Base-by-base conservation (phyloP, 345 rosid genomes). In the Raphanus raphanistrum region DNA sequence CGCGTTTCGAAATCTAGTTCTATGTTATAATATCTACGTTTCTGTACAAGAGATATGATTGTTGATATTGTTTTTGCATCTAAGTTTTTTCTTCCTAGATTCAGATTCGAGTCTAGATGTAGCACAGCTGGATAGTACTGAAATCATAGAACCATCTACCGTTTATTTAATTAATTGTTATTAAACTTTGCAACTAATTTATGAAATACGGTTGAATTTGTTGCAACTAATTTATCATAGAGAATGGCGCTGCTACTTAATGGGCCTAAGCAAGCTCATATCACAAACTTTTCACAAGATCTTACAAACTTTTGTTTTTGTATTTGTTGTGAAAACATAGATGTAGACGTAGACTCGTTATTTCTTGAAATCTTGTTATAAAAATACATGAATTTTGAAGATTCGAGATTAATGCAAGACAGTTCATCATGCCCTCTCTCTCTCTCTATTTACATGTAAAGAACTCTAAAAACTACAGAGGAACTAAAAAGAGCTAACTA, bases 51-150 rank as follows among this genome's bases (percentile, higher is more conserved):
- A 38, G 67, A 77, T 77, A 41, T 58, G 67, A 72, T 65, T 64
- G 76, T 65, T 71, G 62, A 71, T 76, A 71, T 57, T 8, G 36
- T 31, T 71, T 70, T 65, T 21, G 72, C 67, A 71, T 71, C 50
- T 29, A 17, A 77, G 71, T 55, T 77, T 16, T 38, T 33, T 62
- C 74, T 26, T 63, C 58, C 27, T 38, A 36, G 75, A 8, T 52
- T 77, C 45, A 54, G 48, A 33, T 38, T 27, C 3, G 73, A 41
- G 35, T 66, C 60, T 17, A 15, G 1, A 36, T 36, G 58, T 43
- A 28, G 10, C 28, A 59, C 52, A 45, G 52, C 52, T 45, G 52
- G 52, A 45, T 45, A 0, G 6, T 45, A 35, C 41, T 35, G 41
- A 8, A 35, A 35, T 35, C 3, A 35, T 2, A 35, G 41, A 8